phyloP scores from a whole-genome alignment of 2,329 filamentous ascomycete species.

The Daldinia sp. region DNA sequence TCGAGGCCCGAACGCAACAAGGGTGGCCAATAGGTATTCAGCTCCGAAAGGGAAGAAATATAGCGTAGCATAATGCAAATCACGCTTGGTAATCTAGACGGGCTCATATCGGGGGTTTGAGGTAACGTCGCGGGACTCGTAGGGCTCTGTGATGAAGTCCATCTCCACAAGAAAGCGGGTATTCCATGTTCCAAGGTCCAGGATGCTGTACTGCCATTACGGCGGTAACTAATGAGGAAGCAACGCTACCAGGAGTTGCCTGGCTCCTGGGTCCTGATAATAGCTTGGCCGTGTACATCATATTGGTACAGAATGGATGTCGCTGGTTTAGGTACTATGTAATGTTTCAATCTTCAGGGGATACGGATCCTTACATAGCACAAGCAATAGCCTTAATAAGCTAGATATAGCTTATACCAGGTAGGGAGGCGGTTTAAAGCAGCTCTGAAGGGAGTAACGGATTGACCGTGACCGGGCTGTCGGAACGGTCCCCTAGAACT shows the following conservation, averaged over 20 bases:
- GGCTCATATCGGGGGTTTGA: conserved; percentile 25
- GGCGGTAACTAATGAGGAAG: conserved; percentile 36
- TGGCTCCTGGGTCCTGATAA: conserved; percentile 36
- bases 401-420: conserved; percentile 24
- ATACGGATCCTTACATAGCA: conserved; percentile 29
- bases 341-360: conserved; percentile 35
- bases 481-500: conserved; percentile 19
- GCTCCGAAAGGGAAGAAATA: not conserved
- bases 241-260: conserved; percentile 31
- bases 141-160: conserved; percentile 32
- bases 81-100: conserved; percentile 22
- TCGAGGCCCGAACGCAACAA: conserved; percentile 7
- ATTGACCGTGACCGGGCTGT: conserved; percentile 20
- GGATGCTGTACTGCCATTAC: conserved; percentile 24
- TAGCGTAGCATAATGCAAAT: conserved; percentile 19
- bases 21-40: conserved; percentile 12
- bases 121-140: conserved; percentile 31
- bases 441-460: conserved; percentile 12
- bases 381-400: conserved; percentile 26
- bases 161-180: conserved; percentile 39
- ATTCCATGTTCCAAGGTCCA: conserved; percentile 33
- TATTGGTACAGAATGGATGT: conserved; percentile 27
- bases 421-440: conserved; percentile 15
- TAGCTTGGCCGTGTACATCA: conserved; percentile 39
- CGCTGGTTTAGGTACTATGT: conserved; percentile 6